These are phyloP conservation scores for Lactarius quietus DNA, from an alignment of 768 basidiomycete genomes.

Conservation along the genomic window DNA sequence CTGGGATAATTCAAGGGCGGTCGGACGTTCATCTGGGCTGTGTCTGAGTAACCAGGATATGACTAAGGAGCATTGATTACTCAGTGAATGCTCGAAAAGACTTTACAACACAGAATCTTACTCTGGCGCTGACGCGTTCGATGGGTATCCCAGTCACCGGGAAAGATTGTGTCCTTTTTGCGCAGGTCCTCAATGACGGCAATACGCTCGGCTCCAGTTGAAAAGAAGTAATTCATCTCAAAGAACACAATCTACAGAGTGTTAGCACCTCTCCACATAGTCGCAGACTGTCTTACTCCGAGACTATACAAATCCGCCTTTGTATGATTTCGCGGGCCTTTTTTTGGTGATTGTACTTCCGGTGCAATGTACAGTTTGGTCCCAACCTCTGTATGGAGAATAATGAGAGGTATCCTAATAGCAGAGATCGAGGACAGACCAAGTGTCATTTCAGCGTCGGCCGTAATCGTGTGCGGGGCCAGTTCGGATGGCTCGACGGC, in stretches of 20 bases:
- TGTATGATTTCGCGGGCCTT: constrained; percentile 66
- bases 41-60: constrained; percentile 81
- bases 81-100: background rate
- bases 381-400: constrained; percentile 67
- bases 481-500: constrained; percentile 74
- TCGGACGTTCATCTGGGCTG: constrained; percentile 72
- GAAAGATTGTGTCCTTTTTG: constrained; percentile 70
- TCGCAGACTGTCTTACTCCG: constrained; percentile 53
- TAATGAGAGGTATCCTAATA: background rate
- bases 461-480: constrained; percentile 40
- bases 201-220: constrained; percentile 80
- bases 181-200: constrained; percentile 77
- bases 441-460: constrained; percentile 71
- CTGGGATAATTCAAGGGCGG: constrained; percentile 78
- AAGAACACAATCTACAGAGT: constrained; percentile 82
- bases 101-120: constrained; percentile 36
- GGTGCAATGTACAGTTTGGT: constrained; percentile 92
- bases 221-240: constrained; percentile 89
- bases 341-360: constrained; percentile 66
- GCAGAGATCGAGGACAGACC: constrained; percentile 39
- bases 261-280: constrained; percentile 1
- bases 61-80: constrained; percentile 41
- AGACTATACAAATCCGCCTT: constrained; percentile 96
- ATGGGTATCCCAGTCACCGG: constrained; percentile 63
- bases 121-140: constrained; percentile 65